These are phyloP conservation scores for Calocybe gangraenosa DNA, from an alignment of 768 basidiomycete genomes.

Conservation along the genomic window DNA sequence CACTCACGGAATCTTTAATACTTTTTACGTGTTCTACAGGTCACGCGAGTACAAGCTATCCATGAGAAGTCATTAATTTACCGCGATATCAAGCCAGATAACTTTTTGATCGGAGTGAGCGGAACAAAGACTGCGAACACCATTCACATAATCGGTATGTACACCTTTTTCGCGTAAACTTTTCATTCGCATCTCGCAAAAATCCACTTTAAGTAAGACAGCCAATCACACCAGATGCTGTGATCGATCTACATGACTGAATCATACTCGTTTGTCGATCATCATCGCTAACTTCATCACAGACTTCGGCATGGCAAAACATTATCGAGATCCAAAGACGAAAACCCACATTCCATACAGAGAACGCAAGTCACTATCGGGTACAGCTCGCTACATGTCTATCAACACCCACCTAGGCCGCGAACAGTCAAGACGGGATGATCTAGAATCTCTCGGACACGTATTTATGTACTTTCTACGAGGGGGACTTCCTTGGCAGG, in stretches of 20 bases:
- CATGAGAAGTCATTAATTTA: conserved; percentile 99
- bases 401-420: conserved; percentile 99
- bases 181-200: background rate
- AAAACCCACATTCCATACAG: conserved; percentile 99
- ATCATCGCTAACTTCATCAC: background rate
- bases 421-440: conserved; percentile 92
- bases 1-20: conserved; percentile 9
- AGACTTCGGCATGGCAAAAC: conserved; percentile 99
- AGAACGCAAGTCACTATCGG: conserved; percentile 93
- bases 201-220: too few species aligned
- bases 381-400: conserved; percentile 98
- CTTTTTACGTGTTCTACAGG: conserved; percentile 38
- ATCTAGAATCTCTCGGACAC: conserved; percentile 94
- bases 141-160: conserved; percentile 82
- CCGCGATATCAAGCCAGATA: conserved; percentile 99
- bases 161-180: conserved; percentile 4
- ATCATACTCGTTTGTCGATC: background rate
- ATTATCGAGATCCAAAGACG: conserved; percentile 97
- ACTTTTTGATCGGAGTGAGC: conserved; percentile 95
- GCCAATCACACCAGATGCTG: too few species aligned
- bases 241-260: conserved; percentile 3
- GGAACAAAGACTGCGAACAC: conserved; percentile 86
- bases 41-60: conserved; percentile 93
- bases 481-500: conserved; percentile 97
- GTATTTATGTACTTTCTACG: conserved; percentile 99